A percentile compares a stretch with the other conserved stretches of the same genome.
phyloP scores from a whole-genome alignment of 2,329 filamentous ascomycete species.

The Xylaria sp. region DNA sequence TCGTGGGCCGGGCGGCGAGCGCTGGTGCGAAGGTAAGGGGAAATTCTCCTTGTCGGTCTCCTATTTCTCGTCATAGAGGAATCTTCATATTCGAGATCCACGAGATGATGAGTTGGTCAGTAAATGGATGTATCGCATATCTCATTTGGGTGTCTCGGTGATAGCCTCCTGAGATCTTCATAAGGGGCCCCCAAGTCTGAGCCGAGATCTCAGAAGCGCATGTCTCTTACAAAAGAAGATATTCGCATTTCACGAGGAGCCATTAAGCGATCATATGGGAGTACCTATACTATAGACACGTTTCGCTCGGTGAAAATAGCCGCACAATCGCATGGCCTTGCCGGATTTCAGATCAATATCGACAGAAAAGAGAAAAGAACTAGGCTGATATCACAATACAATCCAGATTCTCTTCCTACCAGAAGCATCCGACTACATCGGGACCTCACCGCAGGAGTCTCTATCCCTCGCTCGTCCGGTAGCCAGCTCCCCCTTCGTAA shows the following conservation, averaged over 20 bases:
- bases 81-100: not conserved
- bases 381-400: slow-evolving; percentile 13
- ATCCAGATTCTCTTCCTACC: slow-evolving; percentile 84
- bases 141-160: not conserved
- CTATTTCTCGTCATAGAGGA: not conserved
- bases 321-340: not conserved
- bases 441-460: slow-evolving; percentile 72
- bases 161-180: not conserved
- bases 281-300: not conserved
- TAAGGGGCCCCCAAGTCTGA: not conserved
- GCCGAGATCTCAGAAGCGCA: not conserved
- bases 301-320: not conserved
- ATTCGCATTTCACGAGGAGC: not conserved
- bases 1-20: slow-evolving; percentile 77
- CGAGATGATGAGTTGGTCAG: too few relatives aligned
- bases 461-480: slow-evolving; percentile 76
- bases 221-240: not conserved
- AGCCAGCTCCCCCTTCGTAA: slow-evolving; percentile 76
- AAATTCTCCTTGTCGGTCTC: not conserved
- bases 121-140: not conserved
- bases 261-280: too few relatives aligned
- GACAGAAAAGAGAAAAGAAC: not conserved
- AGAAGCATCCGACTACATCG: slow-evolving; percentile 92
- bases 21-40: slow-evolving; percentile 78
- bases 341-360: not conserved